These are phyloP conservation scores for Alternaria ventricosa DNA, from an alignment of 2,329 filamentous ascomycete species.

Conservation along the genomic window DNA sequence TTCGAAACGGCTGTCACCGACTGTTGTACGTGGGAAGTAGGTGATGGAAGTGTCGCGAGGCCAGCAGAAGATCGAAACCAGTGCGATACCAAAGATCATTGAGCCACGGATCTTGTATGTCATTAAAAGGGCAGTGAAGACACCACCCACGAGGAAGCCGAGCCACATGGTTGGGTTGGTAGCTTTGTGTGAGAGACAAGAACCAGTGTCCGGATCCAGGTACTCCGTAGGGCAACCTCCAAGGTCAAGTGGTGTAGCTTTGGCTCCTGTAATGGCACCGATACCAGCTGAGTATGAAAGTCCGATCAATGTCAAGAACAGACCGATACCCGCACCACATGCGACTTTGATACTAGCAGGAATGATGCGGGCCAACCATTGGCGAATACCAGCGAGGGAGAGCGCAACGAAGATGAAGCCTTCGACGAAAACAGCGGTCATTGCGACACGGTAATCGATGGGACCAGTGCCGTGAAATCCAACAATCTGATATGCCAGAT, in stretches of 20 bases:
- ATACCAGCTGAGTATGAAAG: slow-evolving; percentile 84
- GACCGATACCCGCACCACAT: slow-evolving; percentile 88
- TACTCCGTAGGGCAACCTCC: slow-evolving; percentile 72
- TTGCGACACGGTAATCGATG: slow-evolving; percentile 68
- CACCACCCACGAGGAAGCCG: slow-evolving; percentile 83
- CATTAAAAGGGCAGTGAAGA: slow-evolving; percentile 80
- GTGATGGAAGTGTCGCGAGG: slow-evolving; percentile 77
- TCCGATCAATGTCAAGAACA: slow-evolving; percentile 80
- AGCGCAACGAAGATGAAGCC: slow-evolving; percentile 84
- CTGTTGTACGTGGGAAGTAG: slow-evolving; percentile 75
- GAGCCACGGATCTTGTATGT: slow-evolving; percentile 87
- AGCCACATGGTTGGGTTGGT: slow-evolving; percentile 84
- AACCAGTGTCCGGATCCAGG: slow-evolving; percentile 48
- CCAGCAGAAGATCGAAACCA: slow-evolving; percentile 89
- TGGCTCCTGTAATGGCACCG: slow-evolving; percentile 73
- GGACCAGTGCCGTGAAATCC: slow-evolving; percentile 79
- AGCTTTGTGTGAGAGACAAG: slow-evolving; percentile 76
- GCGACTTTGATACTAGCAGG: slow-evolving; percentile 86
- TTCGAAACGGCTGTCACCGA: slow-evolving; percentile 75
- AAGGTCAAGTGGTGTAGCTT: slow-evolving; percentile 72
- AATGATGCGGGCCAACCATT: slow-evolving; percentile 69
- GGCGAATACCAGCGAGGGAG: slow-evolving; percentile 73
- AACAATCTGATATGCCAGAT: slow-evolving; percentile 83
- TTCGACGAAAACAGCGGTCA: slow-evolving; percentile 88
- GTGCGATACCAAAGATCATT: slow-evolving; percentile 79